phyloP scores from a whole-genome alignment of 1,284 basidiomycete species.

The Tilletia setariae region DNA sequence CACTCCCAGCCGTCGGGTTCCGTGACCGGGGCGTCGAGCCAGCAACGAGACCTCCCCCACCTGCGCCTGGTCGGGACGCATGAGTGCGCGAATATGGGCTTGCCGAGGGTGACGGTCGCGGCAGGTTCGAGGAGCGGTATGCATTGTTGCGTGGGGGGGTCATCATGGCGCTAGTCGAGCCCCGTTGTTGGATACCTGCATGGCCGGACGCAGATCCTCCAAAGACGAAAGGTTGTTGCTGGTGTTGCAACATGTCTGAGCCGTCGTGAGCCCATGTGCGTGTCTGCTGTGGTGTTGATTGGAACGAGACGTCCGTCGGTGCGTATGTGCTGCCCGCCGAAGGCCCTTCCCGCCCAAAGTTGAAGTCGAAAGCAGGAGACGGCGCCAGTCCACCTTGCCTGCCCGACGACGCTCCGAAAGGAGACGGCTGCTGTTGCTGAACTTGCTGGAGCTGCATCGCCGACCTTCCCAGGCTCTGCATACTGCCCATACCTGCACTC shows the following conservation, averaged over 20 bases:
- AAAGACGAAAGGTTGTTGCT: not conserved
- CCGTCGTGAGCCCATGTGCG: not conserved
- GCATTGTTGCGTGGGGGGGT: not conserved
- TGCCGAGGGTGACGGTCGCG: not conserved
- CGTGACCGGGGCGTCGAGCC: not conserved
- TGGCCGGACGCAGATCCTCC: not conserved
- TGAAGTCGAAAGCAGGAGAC: slow-evolving; percentile 3
- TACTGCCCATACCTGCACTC: no score
- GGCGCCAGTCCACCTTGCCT: not conserved
- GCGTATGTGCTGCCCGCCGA: not conserved
- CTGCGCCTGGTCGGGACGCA: not conserved
- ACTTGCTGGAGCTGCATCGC: not conserved
- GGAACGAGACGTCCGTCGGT: not conserved
- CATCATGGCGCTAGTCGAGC: not conserved
- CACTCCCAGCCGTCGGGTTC: not conserved
- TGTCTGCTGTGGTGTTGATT: not conserved
- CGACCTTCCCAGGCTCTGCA: no score
- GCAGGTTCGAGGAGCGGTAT: not conserved
- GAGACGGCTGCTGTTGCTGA: not conserved
- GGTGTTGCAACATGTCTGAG: no score
- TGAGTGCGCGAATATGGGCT: not conserved
- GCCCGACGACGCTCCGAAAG: not conserved
- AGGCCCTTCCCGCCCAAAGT: not conserved
- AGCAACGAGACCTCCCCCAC: not conserved
- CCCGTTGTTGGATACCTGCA: not conserved